These are phyloP conservation scores for Candida ovalis DNA, from an alignment of 805 yeast species.

Conservation along the genomic window DNA sequence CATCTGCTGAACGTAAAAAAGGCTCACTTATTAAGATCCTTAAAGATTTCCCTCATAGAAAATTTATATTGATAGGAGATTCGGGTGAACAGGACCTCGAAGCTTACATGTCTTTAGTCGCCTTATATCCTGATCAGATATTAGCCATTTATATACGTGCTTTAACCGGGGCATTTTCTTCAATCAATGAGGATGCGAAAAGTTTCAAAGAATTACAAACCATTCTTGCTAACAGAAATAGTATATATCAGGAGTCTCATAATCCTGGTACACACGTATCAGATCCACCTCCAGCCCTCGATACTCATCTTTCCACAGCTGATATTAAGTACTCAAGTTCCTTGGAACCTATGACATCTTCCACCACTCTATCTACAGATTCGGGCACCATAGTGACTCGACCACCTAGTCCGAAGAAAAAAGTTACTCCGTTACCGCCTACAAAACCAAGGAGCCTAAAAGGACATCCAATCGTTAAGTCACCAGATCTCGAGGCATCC, in stretches of 20 bases:
- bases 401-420: constrained; percentile 4
- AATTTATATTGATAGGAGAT: constrained; percentile 86
- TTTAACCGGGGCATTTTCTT: constrained; percentile 66
- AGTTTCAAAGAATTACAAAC: constrained; percentile 20
- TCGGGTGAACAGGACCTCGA: constrained; percentile 95
- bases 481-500: background rate
- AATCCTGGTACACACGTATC: background rate
- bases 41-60: constrained; percentile 70
- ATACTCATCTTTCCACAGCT: background rate
- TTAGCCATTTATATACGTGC: constrained; percentile 78
- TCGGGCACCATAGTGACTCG: constrained; percentile 3
- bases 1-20: constrained; percentile 78
- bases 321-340: background rate
- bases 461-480: constrained; percentile 25
- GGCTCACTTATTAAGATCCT: constrained; percentile 59
- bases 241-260: background rate
- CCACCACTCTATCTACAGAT: constrained; percentile 5
- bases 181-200: constrained; percentile 36
- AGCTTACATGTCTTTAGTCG: constrained; percentile 74
- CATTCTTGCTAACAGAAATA: constrained; percentile 13
- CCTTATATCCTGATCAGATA: constrained; percentile 56
- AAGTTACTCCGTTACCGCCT: constrained; percentile 41
- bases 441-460: constrained; percentile 40
- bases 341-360: constrained; percentile 12
- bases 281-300: background rate